Evolutionary conservation across 176 grass and related monocot species (phyloP).

Genomic region (Carex cristatella): DNA sequence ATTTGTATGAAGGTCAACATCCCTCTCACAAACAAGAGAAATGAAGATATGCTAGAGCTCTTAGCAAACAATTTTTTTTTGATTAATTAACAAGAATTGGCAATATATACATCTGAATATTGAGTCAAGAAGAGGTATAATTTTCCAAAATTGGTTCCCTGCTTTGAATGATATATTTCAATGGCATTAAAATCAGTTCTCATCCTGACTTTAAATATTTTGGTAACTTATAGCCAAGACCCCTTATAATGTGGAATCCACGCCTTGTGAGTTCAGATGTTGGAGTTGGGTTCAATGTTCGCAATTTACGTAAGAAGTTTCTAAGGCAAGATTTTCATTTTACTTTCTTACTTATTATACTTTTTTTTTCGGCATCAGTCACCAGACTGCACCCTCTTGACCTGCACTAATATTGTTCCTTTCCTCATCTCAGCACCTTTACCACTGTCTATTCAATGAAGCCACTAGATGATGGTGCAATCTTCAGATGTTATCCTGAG

Average conservation of each 20-base stretch:
- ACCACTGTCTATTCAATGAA: conserved; percentile 93
- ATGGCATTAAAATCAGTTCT: neutral
- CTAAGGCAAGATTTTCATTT: conserved; percentile 46
- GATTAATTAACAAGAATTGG: conserved; percentile 1
- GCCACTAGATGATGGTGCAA: conserved; percentile 75
- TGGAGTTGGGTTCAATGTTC: conserved; percentile 94
- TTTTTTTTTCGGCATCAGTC: neutral
- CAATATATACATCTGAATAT: neutral
- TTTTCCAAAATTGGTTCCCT: neutral
- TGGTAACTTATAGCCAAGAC: conserved; percentile 62
- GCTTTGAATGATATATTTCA: too few species aligned
- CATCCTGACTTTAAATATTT: conserved; percentile 1
- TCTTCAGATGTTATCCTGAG: conserved; percentile 92
- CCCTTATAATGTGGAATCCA: conserved; percentile 97
- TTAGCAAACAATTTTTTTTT: neutral
- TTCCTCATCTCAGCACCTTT: conserved; percentile 63
- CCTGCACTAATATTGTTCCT: conserved; percentile 7
- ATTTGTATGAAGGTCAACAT: neutral
- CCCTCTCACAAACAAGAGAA: neutral
- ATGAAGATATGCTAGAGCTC: neutral
- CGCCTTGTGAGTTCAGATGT: conserved; percentile 90
- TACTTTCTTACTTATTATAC: neutral
- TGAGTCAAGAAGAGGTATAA: neutral
- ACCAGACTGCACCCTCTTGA: neutral
- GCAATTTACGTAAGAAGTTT: conserved; percentile 75